Percentiles rank a stretch among this genome's conserved stretches.
Conservation (phyloP, 148 eudicot species). For the Rhododendron griersonianum region DNA sequence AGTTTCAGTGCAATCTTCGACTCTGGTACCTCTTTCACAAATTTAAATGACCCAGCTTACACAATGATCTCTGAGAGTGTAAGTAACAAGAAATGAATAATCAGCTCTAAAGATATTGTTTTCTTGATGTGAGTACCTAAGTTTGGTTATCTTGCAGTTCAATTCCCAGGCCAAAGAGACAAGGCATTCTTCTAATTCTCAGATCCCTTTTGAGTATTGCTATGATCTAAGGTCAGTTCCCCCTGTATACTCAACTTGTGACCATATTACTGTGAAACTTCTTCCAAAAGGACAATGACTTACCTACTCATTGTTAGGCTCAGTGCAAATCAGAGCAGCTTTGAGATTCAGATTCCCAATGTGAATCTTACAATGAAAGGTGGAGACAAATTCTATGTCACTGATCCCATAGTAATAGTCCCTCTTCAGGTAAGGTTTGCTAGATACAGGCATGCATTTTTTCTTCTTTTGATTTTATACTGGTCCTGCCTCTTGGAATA, state of each 20-base stretch:
- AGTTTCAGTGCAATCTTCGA: slow-evolving; percentile 57
- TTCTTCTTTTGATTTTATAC: background rate
- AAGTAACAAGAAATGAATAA: slow-evolving; percentile 23
- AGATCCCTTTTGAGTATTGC: slow-evolving; percentile 50
- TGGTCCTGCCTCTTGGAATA: background rate
- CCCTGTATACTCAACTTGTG: background rate
- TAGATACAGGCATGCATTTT: background rate
- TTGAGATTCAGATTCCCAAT: slow-evolving; percentile 27
- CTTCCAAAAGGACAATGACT: background rate
- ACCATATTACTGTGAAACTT: background rate
- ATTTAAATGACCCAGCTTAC: slow-evolving; percentile 71
- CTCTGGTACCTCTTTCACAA: slow-evolving; percentile 86
- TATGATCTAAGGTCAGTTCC: slow-evolving; percentile 37
- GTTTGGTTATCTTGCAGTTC: slow-evolving; percentile 40
- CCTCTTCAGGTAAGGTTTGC: slow-evolving; percentile 23
- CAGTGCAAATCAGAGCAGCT: slow-evolving; percentile 43
- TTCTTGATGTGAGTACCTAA: background rate
- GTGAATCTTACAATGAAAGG: slow-evolving; percentile 74
- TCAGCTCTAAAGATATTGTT: slow-evolving; percentile 6
- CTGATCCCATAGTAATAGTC: slow-evolving; percentile 29
- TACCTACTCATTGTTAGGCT: slow-evolving; percentile 14
- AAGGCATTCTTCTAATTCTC: slow-evolving; percentile 26
- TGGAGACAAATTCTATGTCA: slow-evolving; percentile 40
- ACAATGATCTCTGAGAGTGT: slow-evolving; percentile 48
- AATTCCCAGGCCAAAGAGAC: slow-evolving; percentile 40